Base-by-base conservation (phyloP, 345 rosid species). In the Salix brachista region DNA sequence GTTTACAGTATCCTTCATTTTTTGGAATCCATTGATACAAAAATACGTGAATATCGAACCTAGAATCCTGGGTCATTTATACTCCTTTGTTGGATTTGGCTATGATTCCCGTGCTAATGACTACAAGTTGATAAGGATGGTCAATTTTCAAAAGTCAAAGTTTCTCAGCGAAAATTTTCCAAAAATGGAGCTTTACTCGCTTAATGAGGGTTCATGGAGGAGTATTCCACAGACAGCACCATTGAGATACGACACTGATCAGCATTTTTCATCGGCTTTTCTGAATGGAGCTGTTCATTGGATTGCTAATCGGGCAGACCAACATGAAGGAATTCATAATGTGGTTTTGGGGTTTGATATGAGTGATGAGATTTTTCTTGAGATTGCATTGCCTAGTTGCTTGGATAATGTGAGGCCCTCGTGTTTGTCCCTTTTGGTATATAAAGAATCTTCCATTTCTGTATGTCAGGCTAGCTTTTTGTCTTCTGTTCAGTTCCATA, bases 11-110 rank as follows among this genome's bases (percentile, higher is more conserved):
- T 16, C 42, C 42, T 50, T 70, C 61, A 32, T 48, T 17, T 19
- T 70, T 23, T 70, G 73, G 73, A 70, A 70, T 32, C 64, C 73
- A 18, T 16, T 52, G 21, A 48, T 70, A 6, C 23, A 28, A 70
- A 52, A 48, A 70, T 70, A 28, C 7, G 14, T 60, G 17, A 70
- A 50, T 6, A 13, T 50, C 73, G 50, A 9, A 23, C 58, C 30
- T 19, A 30, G 32, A 6, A 28, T 6, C 36, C 62, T 16, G 37
- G 34, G 41, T 42, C 13, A 62, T 26, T 2, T 70, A 3, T 10
- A 50, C 19, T 52, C 73, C 52, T 46, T 70, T 23, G 34, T n/a
- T 26, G 73, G 73, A 14, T 70, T 48, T 19, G 62, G 73, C 21
- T 70, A 48, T 32, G 73, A 70, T 48, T 70, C 62, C 30, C 58